Evolutionary conservation across 1,284 basidiomycete genomes (phyloP).

Genomic region (Apiotrichum veenhuisii): DNA sequence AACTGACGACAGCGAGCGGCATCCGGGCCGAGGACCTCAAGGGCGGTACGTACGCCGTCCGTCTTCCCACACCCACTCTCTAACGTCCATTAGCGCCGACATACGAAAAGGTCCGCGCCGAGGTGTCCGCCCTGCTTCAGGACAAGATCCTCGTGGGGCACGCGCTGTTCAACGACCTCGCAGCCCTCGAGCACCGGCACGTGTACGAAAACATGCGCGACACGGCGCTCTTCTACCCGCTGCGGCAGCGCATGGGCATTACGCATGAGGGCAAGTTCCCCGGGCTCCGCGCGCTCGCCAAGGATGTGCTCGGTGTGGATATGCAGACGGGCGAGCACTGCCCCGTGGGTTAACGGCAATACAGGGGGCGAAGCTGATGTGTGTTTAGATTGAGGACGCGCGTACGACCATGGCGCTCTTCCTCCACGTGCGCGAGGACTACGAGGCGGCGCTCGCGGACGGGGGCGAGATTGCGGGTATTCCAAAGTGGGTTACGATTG

Average conservation of each 20-base stretch:
- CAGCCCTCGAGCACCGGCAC: slow-evolving; percentile 56
- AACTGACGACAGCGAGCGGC: slow-evolving; percentile 42
- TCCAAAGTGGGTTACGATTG: slow-evolving; percentile 13
- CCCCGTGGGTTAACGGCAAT: slow-evolving; percentile 2
- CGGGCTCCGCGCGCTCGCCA: slow-evolving; percentile 49
- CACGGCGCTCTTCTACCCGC: slow-evolving; percentile 53
- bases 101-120: slow-evolving; percentile 71
- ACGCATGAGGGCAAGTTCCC: slow-evolving; percentile 46
- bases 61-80: too few relatives aligned
- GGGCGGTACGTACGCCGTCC: slow-evolving; percentile 29
- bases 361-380: background rate
- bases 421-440: slow-evolving; percentile 35
- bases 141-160: slow-evolving; percentile 85
- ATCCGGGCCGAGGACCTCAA: slow-evolving; percentile 51
- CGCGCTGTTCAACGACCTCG: slow-evolving; percentile 84
- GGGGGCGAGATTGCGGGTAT: slow-evolving; percentile 35
- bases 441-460: slow-evolving; percentile 27
- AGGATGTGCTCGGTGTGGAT: slow-evolving; percentile 51
- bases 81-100: slow-evolving; percentile 61
- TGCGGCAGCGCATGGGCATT: slow-evolving; percentile 38
- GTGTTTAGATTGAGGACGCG: slow-evolving; percentile 40
- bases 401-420: slow-evolving; percentile 39
- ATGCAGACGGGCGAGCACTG: slow-evolving; percentile 46
- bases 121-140: slow-evolving; percentile 69
- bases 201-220: slow-evolving; percentile 53